phyloP scores from a whole-genome alignment of 1,284 basidiomycete species.

The Cryptococcus sp. region DNA sequence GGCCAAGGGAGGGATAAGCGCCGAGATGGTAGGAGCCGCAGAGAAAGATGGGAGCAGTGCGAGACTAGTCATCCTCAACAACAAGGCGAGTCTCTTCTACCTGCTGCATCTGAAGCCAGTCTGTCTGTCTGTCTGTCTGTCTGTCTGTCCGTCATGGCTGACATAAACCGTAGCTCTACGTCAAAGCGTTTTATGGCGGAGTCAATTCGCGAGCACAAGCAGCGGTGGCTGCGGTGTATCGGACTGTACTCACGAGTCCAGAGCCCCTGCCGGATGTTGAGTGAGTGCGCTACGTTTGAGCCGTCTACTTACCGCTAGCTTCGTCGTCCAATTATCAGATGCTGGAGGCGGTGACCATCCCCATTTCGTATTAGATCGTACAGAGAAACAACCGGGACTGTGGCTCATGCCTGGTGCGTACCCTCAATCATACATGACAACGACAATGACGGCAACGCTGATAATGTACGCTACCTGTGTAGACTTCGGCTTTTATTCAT shows the following conservation, averaged over 20 bases:
- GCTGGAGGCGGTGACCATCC: constrained; percentile 31
- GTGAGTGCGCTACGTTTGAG: constrained; percentile 16
- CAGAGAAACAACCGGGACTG: constrained; percentile 26
- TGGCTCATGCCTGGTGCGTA: constrained; percentile 49
- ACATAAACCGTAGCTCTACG: constrained; percentile 34
- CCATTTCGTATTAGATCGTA: constrained; percentile 33
- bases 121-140: too few relatives aligned
- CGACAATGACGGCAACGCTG: neutral
- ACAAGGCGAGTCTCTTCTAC: constrained; percentile 31
- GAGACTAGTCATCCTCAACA: constrained; percentile 43
- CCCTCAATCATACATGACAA: neutral
- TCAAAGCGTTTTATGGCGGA: constrained; percentile 41
- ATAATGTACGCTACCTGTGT: neutral
- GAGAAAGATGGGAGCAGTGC: constrained; percentile 38
- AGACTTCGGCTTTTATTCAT: constrained; percentile 51
- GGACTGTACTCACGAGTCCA: constrained; percentile 35
- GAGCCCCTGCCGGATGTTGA: constrained; percentile 50
- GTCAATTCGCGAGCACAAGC: constrained; percentile 37
- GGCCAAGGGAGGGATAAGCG: constrained; percentile 37
- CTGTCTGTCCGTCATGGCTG: neutral
- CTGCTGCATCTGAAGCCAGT: too few relatives aligned
- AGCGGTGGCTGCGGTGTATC: constrained; percentile 36
- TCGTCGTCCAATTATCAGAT: constrained; percentile 45
- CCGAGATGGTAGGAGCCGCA: constrained; percentile 41
- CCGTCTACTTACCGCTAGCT: constrained; percentile 17